Evolutionary conservation across 140 eudicot species (phyloP).

Genomic region (Senecio squalidus): DNA sequence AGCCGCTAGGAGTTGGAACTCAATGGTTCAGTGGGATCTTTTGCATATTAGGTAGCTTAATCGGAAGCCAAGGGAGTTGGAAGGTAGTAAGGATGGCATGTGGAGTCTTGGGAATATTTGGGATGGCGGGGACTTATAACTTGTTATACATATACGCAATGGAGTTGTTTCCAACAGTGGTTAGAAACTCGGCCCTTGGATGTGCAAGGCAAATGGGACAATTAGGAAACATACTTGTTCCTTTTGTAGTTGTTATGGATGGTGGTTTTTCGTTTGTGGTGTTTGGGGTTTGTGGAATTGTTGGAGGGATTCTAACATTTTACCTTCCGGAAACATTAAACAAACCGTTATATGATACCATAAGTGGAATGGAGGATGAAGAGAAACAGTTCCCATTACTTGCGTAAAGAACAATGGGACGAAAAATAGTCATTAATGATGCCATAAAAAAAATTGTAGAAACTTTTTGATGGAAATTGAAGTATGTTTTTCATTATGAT

Average conservation of each 20-base stretch:
- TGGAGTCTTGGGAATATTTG: constrained; percentile 80
- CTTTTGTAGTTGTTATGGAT: constrained; percentile 72
- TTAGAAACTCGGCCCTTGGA: constrained; percentile 71
- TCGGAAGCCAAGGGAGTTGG: constrained; percentile 45
- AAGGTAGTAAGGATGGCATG: constrained; percentile 48
- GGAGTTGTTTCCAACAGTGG: constrained; percentile 92
- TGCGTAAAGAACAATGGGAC: background rate
- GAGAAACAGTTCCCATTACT: constrained; percentile 10
- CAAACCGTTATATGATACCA: constrained; percentile 68
- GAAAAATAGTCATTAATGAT: background rate
- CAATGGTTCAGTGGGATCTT: constrained; percentile 79
- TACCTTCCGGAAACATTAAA: constrained; percentile 70
- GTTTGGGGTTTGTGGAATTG: constrained; percentile 68
- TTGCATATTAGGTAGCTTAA: constrained; percentile 48
- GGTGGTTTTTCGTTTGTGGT: constrained; percentile 57
- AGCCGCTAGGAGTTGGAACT: constrained; percentile 72
- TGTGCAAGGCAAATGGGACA: constrained; percentile 62
- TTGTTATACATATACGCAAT: constrained; percentile 61
- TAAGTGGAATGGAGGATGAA: constrained; percentile 57
- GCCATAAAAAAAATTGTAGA: background rate
- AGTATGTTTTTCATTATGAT: background rate
- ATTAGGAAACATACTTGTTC: constrained; percentile 66
- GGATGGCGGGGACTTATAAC: constrained; percentile 84
- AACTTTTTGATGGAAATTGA: background rate
- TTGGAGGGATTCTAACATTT: constrained; percentile 64